Percentiles rank a stretch among this genome's conserved stretches.
phyloP scores from a whole-genome alignment of 352 stramenopile species.

The Phytopythium vexans region DNA sequence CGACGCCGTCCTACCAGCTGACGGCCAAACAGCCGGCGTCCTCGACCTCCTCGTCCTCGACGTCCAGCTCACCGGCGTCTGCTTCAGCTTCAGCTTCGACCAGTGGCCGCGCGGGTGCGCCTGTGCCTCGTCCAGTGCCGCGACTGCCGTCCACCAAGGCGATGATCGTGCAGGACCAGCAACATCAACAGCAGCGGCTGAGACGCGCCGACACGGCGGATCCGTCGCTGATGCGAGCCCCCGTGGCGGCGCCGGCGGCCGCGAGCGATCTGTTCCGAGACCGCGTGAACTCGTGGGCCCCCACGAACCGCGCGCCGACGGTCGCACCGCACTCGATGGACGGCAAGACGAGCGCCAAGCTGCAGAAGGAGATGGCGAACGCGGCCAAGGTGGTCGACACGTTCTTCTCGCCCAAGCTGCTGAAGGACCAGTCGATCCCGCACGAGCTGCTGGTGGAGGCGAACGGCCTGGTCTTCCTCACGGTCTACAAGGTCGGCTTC shows the following conservation, averaged over 20 bases:
- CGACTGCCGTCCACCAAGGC: conserved; percentile 44
- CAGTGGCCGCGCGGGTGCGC: not conserved
- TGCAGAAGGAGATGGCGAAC: conserved; percentile 62
- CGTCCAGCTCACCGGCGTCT: conserved; percentile 6
- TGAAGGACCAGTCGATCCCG: conserved; percentile 83
- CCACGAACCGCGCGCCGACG: conserved; percentile 27
- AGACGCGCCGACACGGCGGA: conserved; percentile 40
- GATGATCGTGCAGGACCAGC: conserved; percentile 42
- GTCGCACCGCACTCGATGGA: conserved; percentile 48
- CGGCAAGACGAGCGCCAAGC: conserved; percentile 46
- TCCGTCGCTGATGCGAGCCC: conserved; percentile 24
- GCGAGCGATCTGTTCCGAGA: conserved; percentile 36
- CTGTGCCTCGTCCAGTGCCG: not conserved
- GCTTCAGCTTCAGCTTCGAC: not conserved
- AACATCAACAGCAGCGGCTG: conserved; percentile 20
- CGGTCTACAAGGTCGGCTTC: conserved; percentile 80
- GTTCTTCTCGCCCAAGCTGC: conserved; percentile 66
- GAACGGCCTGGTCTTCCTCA: conserved; percentile 75
- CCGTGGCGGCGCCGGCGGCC: conserved; percentile 12
- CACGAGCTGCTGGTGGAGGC: conserved; percentile 69
- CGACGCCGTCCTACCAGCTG: not conserved
- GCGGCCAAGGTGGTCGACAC: conserved; percentile 65
- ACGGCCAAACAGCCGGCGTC: conserved; percentile 2
- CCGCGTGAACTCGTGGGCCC: conserved; percentile 55
- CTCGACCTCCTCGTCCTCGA: conserved; percentile 8